A percentile compares a stretch with the other conserved stretches of the same genome.
Evolutionary conservation across 2,329 filamentous ascomycete genomes (phyloP).

Genomic region (Paraphoma chrysanthemicola): DNA sequence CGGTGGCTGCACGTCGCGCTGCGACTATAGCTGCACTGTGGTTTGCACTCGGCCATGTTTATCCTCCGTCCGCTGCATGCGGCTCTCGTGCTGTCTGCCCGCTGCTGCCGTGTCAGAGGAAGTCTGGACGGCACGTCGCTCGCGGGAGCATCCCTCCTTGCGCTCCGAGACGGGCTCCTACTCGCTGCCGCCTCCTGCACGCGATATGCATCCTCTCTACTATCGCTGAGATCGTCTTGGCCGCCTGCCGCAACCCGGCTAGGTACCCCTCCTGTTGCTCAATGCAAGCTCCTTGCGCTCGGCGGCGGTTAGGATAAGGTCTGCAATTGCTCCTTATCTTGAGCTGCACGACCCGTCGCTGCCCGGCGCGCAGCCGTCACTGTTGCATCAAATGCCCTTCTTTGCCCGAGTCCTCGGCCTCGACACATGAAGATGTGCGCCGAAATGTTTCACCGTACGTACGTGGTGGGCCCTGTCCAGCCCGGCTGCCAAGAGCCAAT

Average conservation of each 20-base stretch:
- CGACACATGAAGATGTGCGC: slow-evolving; percentile 33
- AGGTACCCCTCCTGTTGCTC: slow-evolving; percentile 6
- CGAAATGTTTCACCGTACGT: slow-evolving; percentile 34
- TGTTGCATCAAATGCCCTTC: neutral
- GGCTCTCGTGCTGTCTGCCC: slow-evolving; percentile 12
- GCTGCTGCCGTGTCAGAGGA: slow-evolving; percentile 7
- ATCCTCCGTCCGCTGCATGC: slow-evolving; percentile 8
- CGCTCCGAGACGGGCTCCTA: slow-evolving; percentile 2
- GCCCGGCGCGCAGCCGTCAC: slow-evolving; percentile 1
- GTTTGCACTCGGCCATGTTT: slow-evolving; percentile 1
- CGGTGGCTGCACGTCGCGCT: neutral
- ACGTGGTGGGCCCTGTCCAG: slow-evolving; percentile 25
- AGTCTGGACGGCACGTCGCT: neutral
- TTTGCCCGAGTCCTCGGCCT: slow-evolving; percentile 16
- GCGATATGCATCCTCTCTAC: slow-evolving; percentile 20
- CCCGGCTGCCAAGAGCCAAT: slow-evolving; percentile 27
- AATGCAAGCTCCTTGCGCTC: slow-evolving; percentile 9
- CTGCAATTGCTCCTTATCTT: neutral
- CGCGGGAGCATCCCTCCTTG: slow-evolving; percentile 11
- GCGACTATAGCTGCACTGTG: slow-evolving; percentile 1
- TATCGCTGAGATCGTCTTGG: slow-evolving; percentile 28
- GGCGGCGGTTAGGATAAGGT: slow-evolving; percentile 18
- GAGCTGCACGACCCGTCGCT: neutral
- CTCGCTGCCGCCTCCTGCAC: slow-evolving; percentile 23
- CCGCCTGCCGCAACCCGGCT: slow-evolving; percentile 25